These are phyloP conservation scores for Abortiporus biennis DNA, from an alignment of 1,284 basidiomycete genomes.

Conservation along the genomic window DNA sequence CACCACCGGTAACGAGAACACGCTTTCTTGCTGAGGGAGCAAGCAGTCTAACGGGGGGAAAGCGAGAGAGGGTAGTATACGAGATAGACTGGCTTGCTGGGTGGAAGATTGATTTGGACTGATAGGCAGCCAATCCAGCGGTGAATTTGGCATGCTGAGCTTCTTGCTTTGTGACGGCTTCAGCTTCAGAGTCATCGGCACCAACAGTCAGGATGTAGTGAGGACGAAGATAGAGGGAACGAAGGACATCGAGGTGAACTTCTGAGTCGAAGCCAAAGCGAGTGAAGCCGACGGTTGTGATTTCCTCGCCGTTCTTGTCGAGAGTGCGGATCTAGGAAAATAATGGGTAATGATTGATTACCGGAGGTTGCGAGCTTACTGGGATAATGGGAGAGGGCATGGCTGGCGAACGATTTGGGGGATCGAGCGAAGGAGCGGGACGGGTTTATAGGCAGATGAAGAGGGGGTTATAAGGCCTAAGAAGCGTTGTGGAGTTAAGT, in stretches of 20 bases:
- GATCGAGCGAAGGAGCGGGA: too few relatives aligned
- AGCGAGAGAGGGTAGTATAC: constrained; percentile 86
- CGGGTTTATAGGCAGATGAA: too few relatives aligned
- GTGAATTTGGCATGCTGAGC: constrained; percentile 49
- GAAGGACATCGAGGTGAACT: constrained; percentile 72
- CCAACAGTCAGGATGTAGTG: constrained; percentile 58
- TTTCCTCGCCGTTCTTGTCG: constrained; percentile 72
- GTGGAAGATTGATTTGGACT: constrained; percentile 81
- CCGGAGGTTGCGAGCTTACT: too few relatives aligned
- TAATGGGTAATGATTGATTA: background rate
- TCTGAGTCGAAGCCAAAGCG: constrained; percentile 86
- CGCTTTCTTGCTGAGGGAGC: constrained; percentile 78
- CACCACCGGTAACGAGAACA: constrained; percentile 91
- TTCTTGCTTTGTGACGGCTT: constrained; percentile 32
- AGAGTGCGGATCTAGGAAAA: constrained; percentile 46
- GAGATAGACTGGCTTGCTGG: constrained; percentile 77
- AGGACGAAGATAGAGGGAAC: constrained; percentile 82
- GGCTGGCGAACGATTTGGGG: too few relatives aligned
- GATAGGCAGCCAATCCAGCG: constrained; percentile 50
- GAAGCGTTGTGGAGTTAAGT: too few relatives aligned
- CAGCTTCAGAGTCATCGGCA: constrained; percentile 30
- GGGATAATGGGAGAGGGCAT: too few relatives aligned
- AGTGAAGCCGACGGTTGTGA: constrained; percentile 72
- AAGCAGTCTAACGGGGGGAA: constrained; percentile 87
- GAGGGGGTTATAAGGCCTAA: too few relatives aligned